phyloP scores from a whole-genome alignment of 257 asterid species.

The Solanum pinnatisectum region DNA sequence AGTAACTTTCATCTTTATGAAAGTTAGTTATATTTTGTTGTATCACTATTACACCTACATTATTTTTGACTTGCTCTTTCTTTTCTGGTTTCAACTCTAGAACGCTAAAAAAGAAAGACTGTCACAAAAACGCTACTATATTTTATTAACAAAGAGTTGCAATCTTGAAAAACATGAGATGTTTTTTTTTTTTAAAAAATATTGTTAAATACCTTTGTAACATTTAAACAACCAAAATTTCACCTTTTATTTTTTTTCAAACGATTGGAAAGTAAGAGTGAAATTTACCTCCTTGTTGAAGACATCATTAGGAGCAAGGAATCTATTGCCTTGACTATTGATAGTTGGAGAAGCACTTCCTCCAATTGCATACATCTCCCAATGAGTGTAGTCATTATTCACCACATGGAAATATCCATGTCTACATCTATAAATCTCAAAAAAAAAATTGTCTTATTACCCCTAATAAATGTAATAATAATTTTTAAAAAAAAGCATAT shows the following conservation, averaged over 20 bases:
- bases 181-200: background rate
- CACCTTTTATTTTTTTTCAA: background rate
- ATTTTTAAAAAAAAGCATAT: background rate
- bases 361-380: constrained; percentile 95
- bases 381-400: constrained; percentile 89
- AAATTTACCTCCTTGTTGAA: constrained; percentile 53
- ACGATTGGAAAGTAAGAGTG: background rate
- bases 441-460: background rate
- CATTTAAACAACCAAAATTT: background rate
- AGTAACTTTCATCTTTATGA: background rate
- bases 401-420: constrained; percentile 94
- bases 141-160: background rate
- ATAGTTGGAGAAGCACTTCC: constrained; percentile 90
- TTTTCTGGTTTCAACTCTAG: background rate
- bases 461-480: background rate
- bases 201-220: background rate
- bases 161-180: background rate
- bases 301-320: constrained; percentile 55
- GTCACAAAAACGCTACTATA: background rate
- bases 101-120: background rate
- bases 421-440: constrained; percentile 42
- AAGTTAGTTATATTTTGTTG: background rate
- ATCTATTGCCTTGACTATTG: constrained; percentile 84
- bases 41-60: background rate
- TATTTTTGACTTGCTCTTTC: background rate